Base-by-base conservation (phyloP, 768 basidiomycete species). In the Suillus decipiens region DNA sequence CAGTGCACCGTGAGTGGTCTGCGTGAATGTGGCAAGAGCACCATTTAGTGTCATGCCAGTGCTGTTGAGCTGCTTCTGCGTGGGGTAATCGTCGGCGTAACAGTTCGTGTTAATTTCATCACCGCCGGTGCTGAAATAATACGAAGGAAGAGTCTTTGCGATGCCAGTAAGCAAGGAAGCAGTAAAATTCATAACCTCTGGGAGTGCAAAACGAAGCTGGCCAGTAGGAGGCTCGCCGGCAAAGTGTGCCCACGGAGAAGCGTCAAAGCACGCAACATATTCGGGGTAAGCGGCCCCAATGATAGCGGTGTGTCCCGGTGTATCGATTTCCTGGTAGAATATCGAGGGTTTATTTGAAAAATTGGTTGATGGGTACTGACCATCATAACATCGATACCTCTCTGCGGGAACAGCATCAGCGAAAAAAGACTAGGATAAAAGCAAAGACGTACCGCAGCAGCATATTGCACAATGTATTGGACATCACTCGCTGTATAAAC, bases 171-270 rank as follows among this genome's bases (percentile, higher is more conserved):
- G 74, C 19, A 93, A 65, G 11, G 69, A 72, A 1, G 78, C 69
- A 0, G 85, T 83, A 65, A 90, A 92, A 28, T 82, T 76, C 48
- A 82, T 74, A 1, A 86, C 86, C 0, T 76, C 79, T 1, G 79
- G 66, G 17, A 84, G 80, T 1, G 89, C 85, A 61, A 93, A 79
- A 34, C 89, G 86, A 19, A 93, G 82, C 70, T 93, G 90, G 1
- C 92, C 91, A 0, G 92, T 83, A 0, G 91, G 92, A 1, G 92
- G 91, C n/a, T 22, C 87, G 63, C 74, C 79, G 5, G 88, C 88
- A 65, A 82, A 89, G 4, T 69, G 73, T 0, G 75, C 59, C 86
- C 87, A 88, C 0, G 87, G 87, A 1, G 77, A 74, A 7, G 80
- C 78, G 36, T 79, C 73, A 11, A 74, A 69, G 66, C 91, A 92